A percentile compares a stretch with the other conserved stretches of the same genome.
Evolutionary conservation across 495 filamentous ascomycete genomes (phyloP).

Genomic region (Hapsidospora chrysogenum): DNA sequence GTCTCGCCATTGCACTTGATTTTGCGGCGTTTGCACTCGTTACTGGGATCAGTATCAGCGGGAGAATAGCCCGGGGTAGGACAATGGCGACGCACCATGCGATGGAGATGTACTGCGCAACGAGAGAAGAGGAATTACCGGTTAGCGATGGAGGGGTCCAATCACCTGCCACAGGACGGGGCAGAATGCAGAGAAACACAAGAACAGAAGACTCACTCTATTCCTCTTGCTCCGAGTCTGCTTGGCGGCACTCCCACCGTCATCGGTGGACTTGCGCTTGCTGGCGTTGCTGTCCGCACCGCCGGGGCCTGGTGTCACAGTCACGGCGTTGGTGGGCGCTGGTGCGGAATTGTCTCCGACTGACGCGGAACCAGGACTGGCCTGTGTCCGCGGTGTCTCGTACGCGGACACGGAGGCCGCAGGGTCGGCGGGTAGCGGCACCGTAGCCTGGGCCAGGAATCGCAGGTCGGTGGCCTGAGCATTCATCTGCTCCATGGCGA

Average conservation of each 20-base stretch:
- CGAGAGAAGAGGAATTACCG: background rate
- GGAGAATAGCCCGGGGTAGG: too few species aligned
- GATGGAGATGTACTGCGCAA: constrained; percentile 65
- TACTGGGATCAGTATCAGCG: too few species aligned
- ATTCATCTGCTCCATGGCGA: constrained; percentile 35
- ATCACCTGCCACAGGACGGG: too few species aligned
- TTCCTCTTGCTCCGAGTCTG: constrained; percentile 48
- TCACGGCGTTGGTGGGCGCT: too few species aligned
- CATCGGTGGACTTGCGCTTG: constrained; percentile 24
- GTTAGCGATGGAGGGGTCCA: constrained; percentile 2
- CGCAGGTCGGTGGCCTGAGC: constrained; percentile 37
- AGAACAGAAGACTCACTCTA: constrained; percentile 12
- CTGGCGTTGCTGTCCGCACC: constrained; percentile 6
- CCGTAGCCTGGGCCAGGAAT: constrained; percentile 21
- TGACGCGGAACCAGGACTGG: constrained; percentile 11
- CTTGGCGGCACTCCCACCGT: constrained; percentile 13
- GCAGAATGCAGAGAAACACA: background rate
- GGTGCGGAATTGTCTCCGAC: constrained; percentile 21
- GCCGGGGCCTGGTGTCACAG: too few species aligned
- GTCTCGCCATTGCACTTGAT: constrained; percentile 84
- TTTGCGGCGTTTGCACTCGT: constrained; percentile 79
- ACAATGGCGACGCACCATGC: constrained; percentile 42
- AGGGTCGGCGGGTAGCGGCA: constrained; percentile 5
- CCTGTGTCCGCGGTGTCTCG: constrained; percentile 4
- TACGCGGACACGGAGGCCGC: constrained; percentile 1